A percentile compares a stretch with the other conserved stretches of the same genome.
Evolutionary conservation across 1,139 yeast species (phyloP).

Genomic region (Lipomyces yarrowii): DNA sequence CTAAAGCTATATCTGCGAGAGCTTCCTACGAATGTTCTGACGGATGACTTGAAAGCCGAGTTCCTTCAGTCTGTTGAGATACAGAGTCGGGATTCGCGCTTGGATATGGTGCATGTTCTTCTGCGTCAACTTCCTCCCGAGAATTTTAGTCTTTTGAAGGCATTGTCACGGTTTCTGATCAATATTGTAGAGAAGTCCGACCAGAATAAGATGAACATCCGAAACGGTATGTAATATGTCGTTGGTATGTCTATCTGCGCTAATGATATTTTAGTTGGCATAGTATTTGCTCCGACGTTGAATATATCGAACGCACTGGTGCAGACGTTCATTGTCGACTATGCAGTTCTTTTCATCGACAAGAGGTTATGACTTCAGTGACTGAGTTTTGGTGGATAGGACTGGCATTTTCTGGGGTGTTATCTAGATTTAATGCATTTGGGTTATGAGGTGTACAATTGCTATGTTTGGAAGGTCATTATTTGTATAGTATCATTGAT

Average conservation of each 20-base stretch:
- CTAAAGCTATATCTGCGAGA: conserved; percentile 74
- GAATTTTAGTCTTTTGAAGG: conserved; percentile 63
- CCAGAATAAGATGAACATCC: conserved; percentile 78
- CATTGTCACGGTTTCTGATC: conserved; percentile 65
- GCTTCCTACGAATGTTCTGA: conserved; percentile 65
- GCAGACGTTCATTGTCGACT: conserved; percentile 64
- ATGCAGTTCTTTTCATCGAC: conserved; percentile 55
- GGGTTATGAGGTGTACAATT: neutral
- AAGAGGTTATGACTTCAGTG: neutral
- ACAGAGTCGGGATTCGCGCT: conserved; percentile 40
- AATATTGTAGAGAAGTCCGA: conserved; percentile 65
- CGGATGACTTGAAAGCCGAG: conserved; percentile 50
- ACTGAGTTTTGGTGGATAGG: neutral
- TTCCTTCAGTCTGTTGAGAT: conserved; percentile 46
- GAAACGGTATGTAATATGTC: conserved; percentile 47
- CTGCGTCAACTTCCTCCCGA: conserved; percentile 49
- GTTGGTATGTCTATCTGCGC: neutral
- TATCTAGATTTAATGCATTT: neutral
- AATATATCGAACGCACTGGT: conserved; percentile 69
- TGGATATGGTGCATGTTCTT: conserved; percentile 42
- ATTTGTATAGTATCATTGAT: neutral
- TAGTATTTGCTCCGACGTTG: conserved; percentile 84
- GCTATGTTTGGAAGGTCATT: neutral
- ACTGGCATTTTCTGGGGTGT: neutral
- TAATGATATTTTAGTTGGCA: conserved; percentile 51